These are phyloP conservation scores for Oryza australiensis DNA, from an alignment of 176 grass and related monocot species.

Conservation along the genomic window DNA sequence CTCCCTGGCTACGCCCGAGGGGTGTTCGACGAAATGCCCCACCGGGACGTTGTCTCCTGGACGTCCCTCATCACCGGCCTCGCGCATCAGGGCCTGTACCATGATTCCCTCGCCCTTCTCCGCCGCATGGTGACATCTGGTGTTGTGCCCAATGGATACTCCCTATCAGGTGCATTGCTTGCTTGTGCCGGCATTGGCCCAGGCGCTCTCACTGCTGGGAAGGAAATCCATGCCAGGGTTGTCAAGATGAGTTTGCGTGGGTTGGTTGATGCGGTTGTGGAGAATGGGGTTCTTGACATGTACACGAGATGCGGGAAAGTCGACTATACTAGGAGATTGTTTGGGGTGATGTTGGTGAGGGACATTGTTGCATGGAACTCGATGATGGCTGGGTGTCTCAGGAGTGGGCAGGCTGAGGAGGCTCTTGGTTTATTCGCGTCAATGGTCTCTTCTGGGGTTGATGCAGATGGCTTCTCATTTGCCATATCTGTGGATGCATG, in stretches of 20 bases:
- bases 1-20: constrained; percentile 22
- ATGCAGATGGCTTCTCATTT: constrained; percentile 49
- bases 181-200: constrained; percentile 34
- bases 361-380: constrained; percentile 54
- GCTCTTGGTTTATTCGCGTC: constrained; percentile 36
- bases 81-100: constrained; percentile 37
- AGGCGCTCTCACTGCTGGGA: constrained; percentile 31
- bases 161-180: constrained; percentile 46
- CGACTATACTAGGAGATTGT: constrained; percentile 29
- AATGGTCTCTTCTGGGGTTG: constrained; percentile 36
- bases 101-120: constrained; percentile 22
- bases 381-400: constrained; percentile 53
- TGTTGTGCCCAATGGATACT: constrained; percentile 44
- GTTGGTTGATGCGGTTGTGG: constrained; percentile 36
- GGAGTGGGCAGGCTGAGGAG: constrained; percentile 48
- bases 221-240: constrained; percentile 55
- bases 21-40: constrained; percentile 60
- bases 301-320: constrained; percentile 42
- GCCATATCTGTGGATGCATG: constrained; percentile 50
- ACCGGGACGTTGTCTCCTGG: constrained; percentile 57
- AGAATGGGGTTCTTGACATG: constrained; percentile 63
- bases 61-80: constrained; percentile 62
- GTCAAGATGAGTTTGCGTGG: constrained; percentile 33
- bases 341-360: constrained; percentile 39
- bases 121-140: constrained; percentile 24